Evolutionary conservation across 805 yeast species (phyloP), one percentile per base, ranked within the genome.

Genomic region (Blastobotrys peoriensis): DNA sequence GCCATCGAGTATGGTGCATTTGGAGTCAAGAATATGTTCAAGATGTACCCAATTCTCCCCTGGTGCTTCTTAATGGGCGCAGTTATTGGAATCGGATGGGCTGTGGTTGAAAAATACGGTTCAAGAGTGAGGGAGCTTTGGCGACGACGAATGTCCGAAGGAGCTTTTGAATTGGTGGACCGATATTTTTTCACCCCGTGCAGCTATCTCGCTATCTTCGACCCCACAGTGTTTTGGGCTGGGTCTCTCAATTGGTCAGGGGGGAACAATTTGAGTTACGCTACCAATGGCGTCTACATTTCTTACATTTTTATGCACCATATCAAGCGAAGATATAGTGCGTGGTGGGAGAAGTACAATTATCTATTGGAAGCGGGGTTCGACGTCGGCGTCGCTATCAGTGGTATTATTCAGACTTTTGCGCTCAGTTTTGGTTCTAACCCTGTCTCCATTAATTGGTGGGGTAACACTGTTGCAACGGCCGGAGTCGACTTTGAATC

Each of bases 261-360:
- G 1, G 77, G 78, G 1, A 68, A 60, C 53, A 73, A 71, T 54
- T 52, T 71, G 34, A 70, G 68, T 67, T 53, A 56, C 38, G 69
- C 67, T 50, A 64, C 62, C 30, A 66, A 72, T 2, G 75, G 73
- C 4, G 57, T 71, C 33, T 57, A 57, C 36, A 23, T 73, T 36
- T 68, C 75, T 18, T 67, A 62, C 52, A 40, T 64, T 33, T 75
- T 74, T 67, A 74, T 72, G 70, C 67, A 67, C 53, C 58, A 62
- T 44, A 55, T 74, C 45, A 70, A 70, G 46, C 60, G 62, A 41
- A 57, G 64, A 45, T 74, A 70, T 52, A 58, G 68, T 3, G 55
- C 62, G 18, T 74, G 78, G 79, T 74, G 78, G 77, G 74, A 71
- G 46, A 73, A 71, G 58, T 74, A 74, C 58, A 72, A 73, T 53